Percentiles rank a stretch among this genome's conserved stretches.
These are phyloP conservation scores for Boletus sp. DNA, from an alignment of 768 basidiomycete genomes.

Conservation along the genomic window DNA sequence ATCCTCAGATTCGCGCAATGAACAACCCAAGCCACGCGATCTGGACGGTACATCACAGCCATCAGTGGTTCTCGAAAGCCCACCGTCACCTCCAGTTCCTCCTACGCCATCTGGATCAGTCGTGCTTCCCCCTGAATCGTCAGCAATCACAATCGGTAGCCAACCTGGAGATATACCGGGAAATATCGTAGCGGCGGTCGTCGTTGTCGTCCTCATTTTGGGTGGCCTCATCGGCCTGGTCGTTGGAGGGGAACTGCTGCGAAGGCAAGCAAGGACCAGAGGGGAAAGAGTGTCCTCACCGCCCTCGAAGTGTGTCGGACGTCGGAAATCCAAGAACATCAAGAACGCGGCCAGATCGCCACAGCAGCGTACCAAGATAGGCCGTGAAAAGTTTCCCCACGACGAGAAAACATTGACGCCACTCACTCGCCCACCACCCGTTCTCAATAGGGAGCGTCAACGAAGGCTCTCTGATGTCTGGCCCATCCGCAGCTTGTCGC, in stretches of 20 bases:
- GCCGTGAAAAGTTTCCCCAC: constrained; percentile 6
- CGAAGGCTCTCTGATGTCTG: constrained; percentile 19
- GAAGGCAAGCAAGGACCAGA: constrained; percentile 12
- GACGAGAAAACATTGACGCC: constrained; percentile 14
- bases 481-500: constrained; percentile 22
- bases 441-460: constrained; percentile 10
- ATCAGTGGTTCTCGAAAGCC: constrained; percentile 6
- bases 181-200: constrained; percentile 20
- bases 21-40: constrained; percentile 6
- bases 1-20: neutral
- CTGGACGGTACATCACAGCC: constrained; percentile 2
- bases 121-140: constrained; percentile 3
- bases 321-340: constrained; percentile 4
- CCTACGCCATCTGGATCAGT: constrained; percentile 6
- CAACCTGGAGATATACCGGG: constrained; percentile 15
- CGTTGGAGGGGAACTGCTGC: constrained; percentile 28
- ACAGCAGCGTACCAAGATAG: neutral
- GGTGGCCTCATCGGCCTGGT: constrained; percentile 27
- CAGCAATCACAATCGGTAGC: neutral
- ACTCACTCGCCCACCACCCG: constrained; percentile 15
- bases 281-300: neutral
- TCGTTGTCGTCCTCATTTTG: constrained; percentile 27
- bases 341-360: neutral
- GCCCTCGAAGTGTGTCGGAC: neutral
- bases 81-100: neutral